Conservation (phyloP, 768 basidiomycete species). For the Kwoniella shandongensis region DNA sequence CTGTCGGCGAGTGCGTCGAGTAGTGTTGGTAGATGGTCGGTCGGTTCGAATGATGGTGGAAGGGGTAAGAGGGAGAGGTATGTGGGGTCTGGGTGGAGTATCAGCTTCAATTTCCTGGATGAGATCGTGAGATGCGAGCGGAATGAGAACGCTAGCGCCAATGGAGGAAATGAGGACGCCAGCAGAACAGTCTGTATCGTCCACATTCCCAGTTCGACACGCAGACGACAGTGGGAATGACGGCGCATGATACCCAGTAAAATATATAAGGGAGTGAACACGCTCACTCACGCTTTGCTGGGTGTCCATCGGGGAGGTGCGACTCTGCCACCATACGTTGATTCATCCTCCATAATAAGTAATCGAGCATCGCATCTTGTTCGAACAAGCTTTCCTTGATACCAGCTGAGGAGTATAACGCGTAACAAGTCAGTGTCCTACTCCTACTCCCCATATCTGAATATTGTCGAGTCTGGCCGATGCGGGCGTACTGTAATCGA, state of each 20-base stretch:
- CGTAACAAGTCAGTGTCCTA: too few relatives aligned
- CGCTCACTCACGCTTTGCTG: constrained; percentile 52
- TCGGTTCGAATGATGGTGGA: constrained; percentile 62
- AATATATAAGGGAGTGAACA: too few relatives aligned
- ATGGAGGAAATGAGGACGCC: too few relatives aligned
- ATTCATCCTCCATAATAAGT: constrained; percentile 82
- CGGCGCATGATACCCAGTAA: too few relatives aligned
- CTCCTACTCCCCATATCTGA: too few relatives aligned
- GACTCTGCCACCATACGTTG: constrained; percentile 50
- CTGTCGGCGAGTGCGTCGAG: constrained; percentile 68
- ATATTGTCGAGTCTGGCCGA: background rate
- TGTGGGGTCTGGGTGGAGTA: constrained; percentile 19
- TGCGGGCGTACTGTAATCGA: background rate
- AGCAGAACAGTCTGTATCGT: too few relatives aligned
- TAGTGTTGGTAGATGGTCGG: constrained; percentile 65
- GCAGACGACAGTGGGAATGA: too few relatives aligned
- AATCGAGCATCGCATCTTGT: constrained; percentile 76
- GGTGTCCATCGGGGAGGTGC: constrained; percentile 29
- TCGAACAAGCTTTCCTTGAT: constrained; percentile 93
- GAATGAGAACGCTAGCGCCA: too few relatives aligned
- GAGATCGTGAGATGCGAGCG: too few relatives aligned
- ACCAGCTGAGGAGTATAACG: constrained; percentile 52
- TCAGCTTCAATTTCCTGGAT: too few relatives aligned
- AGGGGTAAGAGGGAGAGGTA: constrained; percentile 32
- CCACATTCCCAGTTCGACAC: too few relatives aligned